phyloP scores from a whole-genome alignment of 192 early-diverging fungal genomes.

The Obelidium mucronatum region DNA sequence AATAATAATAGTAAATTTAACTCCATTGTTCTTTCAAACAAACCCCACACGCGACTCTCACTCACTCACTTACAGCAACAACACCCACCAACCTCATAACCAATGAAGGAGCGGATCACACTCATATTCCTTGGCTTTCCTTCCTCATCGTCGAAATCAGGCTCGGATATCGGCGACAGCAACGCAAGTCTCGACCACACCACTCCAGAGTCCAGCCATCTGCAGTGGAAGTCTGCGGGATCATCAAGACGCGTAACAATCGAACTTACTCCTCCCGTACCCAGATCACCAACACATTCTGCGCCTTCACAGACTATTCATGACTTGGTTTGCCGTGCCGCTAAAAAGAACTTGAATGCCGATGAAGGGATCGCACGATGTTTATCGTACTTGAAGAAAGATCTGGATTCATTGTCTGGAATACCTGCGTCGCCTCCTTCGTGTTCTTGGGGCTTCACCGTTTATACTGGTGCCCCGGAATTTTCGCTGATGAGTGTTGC shows the following conservation, averaged over 20 bases:
- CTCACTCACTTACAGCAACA: background rate
- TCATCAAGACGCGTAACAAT: slow-evolving; percentile 13
- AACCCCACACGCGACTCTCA: background rate
- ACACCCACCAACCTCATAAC: no score
- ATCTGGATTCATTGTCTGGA: no score
- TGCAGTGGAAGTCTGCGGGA: slow-evolving; percentile 12
- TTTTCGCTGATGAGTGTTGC: background rate
- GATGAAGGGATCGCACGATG: background rate
- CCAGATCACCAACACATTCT: background rate
- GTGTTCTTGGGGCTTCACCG: slow-evolving; percentile 7
- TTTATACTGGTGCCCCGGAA: slow-evolving; percentile 10
- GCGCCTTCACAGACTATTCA: background rate
- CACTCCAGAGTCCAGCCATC: background rate
- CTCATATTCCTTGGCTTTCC: slow-evolving; percentile 23
- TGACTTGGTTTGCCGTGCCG: background rate
- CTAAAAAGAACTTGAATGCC: background rate
- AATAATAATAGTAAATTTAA: no score
- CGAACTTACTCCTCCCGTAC: slow-evolving; percentile 2
- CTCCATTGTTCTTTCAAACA: background rate
- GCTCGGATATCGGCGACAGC: background rate
- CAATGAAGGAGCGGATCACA: slow-evolving; percentile 9
- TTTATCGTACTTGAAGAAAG: background rate
- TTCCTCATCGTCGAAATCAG: background rate
- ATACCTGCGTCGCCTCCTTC: no score
- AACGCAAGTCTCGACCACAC: background rate